A percentile compares a stretch with the other conserved stretches of the same genome.
phyloP scores from a whole-genome alignment of 257 asterid genomes.

The Primulina huaijiensis region DNA sequence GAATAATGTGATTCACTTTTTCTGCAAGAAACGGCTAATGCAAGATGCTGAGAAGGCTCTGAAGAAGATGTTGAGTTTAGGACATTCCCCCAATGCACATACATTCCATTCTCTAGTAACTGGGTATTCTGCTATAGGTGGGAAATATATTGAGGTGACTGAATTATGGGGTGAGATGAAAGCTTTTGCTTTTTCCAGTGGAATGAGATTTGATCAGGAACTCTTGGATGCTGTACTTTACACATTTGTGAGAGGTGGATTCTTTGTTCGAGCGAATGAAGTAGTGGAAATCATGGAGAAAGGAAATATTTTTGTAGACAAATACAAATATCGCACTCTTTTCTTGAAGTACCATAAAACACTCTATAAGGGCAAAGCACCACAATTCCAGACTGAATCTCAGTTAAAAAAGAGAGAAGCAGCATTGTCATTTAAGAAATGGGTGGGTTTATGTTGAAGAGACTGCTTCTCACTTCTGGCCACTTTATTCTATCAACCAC shows the following conservation, averaged over 20 bases:
- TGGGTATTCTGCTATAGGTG: slow-evolving; percentile 82
- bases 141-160: slow-evolving; percentile 78
- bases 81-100: slow-evolving; percentile 71
- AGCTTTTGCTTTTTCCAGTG: slow-evolving; percentile 47
- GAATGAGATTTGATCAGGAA: slow-evolving; percentile 82
- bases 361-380: slow-evolving; percentile 67
- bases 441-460: slow-evolving; percentile 67
- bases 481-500: slow-evolving; percentile 12
- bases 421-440: slow-evolving; percentile 67
- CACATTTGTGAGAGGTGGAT: slow-evolving; percentile 87
- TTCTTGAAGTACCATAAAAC: slow-evolving; percentile 81
- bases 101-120: slow-evolving; percentile 88
- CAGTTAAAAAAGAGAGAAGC: slow-evolving; percentile 80
- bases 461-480: not conserved
- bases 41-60: slow-evolving; percentile 89
- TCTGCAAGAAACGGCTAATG: slow-evolving; percentile 88
- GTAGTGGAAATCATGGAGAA: slow-evolving; percentile 80
- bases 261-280: slow-evolving; percentile 74
- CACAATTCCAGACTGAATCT: slow-evolving; percentile 77
- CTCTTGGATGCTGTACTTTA: slow-evolving; percentile 83
- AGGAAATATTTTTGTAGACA: slow-evolving; percentile 71
- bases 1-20: slow-evolving; percentile 87
- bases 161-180: slow-evolving; percentile 97
- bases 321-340: slow-evolving; percentile 73
- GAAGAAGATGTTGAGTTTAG: slow-evolving; percentile 83